phyloP scores from a whole-genome alignment of 1,284 basidiomycete genomes.

The Ustilago lituana region DNA sequence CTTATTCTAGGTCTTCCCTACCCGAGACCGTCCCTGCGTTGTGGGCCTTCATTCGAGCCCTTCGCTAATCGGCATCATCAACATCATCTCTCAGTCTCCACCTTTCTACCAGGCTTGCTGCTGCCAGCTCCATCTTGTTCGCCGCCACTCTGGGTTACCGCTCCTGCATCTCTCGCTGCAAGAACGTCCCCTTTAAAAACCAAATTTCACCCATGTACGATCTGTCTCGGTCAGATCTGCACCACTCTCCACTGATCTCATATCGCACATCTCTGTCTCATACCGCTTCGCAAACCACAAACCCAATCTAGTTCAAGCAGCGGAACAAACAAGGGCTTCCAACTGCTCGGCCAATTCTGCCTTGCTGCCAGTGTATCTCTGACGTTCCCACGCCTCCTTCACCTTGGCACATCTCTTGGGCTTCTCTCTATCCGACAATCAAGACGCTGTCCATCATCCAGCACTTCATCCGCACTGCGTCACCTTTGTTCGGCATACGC shows the following conservation, averaged over 20 bases:
- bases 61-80: constrained; percentile 6
- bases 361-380: too few species aligned
- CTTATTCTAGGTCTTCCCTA: constrained; percentile 1
- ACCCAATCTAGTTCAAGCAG: background rate
- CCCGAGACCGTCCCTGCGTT: constrained; percentile 11
- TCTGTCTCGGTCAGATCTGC: constrained; percentile 7
- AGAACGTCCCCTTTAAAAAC: background rate
- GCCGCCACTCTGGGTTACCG: background rate
- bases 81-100: background rate
- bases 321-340: background rate
- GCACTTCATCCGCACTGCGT: too few species aligned
- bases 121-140: background rate
- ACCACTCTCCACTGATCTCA: background rate
- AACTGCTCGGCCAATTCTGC: too few species aligned
- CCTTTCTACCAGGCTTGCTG: background rate
- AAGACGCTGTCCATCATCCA: too few species aligned
- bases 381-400: too few species aligned
- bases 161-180: background rate
- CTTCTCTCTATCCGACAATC: too few species aligned
- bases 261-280: background rate
- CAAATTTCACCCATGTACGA: constrained; percentile 5
- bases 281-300: background rate
- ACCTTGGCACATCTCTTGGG: too few species aligned
- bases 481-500: too few species aligned
- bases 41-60: constrained; percentile 5